Conservation (phyloP, 352 stramenopile genomes). For the Globisporangium iwayamae region DNA sequence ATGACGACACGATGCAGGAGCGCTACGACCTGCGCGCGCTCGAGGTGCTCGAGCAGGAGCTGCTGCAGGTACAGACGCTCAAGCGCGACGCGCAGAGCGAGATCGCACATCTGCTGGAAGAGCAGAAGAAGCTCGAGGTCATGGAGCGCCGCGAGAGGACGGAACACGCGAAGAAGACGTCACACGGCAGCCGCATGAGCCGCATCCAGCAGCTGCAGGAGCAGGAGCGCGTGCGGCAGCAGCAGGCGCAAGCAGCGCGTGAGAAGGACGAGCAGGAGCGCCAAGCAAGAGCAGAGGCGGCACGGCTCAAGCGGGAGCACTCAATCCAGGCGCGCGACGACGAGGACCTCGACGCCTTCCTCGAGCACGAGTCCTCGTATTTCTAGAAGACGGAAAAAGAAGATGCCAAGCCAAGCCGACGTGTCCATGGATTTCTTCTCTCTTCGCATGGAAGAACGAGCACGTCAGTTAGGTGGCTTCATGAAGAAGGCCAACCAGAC, state of each 20-base stretch:
- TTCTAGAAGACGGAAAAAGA: slow-evolving; percentile 24
- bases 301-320: slow-evolving; percentile 30
- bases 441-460: not conserved
- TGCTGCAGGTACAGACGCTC: slow-evolving; percentile 45
- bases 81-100: slow-evolving; percentile 36
- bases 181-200: slow-evolving; percentile 30
- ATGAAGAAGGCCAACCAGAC: not conserved
- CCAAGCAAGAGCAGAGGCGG: slow-evolving; percentile 29
- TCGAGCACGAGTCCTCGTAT: slow-evolving; percentile 45
- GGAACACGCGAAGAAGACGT: slow-evolving; percentile 21
- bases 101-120: slow-evolving; percentile 31
- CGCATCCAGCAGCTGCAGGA: slow-evolving; percentile 65
- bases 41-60: slow-evolving; percentile 37
- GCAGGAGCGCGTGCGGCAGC: slow-evolving; percentile 38
- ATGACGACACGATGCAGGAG: slow-evolving; percentile 25
- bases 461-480: not conserved
- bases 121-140: slow-evolving; percentile 44
- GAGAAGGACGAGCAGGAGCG: slow-evolving; percentile 24
- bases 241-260: slow-evolving; percentile 9
- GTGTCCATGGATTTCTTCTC: not conserved
- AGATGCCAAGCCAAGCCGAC: not conserved
- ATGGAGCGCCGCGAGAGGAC: slow-evolving; percentile 29
- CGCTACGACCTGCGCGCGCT: slow-evolving; percentile 37
- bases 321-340: slow-evolving; percentile 38
- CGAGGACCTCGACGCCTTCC: slow-evolving; percentile 61